These are phyloP conservation scores for Lantana camara DNA, from an alignment of 257 asterid species.

Conservation along the genomic window DNA sequence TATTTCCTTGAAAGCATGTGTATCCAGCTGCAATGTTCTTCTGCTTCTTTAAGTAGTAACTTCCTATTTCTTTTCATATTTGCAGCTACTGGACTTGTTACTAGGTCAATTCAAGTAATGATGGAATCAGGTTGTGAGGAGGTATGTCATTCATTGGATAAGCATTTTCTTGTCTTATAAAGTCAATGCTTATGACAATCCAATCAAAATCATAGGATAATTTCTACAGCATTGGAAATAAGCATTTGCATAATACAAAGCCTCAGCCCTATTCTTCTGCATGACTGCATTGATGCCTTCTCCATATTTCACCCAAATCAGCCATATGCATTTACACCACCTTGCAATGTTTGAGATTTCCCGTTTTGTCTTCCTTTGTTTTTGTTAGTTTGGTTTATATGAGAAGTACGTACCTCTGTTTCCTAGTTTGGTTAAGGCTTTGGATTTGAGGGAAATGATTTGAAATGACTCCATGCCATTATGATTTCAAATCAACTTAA, in stretches of 20 bases:
- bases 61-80: neutral
- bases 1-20: no score
- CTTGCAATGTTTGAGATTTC: neutral
- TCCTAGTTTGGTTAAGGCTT: neutral
- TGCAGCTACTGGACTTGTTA: conserved; percentile 88
- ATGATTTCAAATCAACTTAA: no score
- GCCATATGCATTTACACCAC: no score
- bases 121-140: conserved; percentile 96
- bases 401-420: neutral
- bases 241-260: no score
- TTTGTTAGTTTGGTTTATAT: neutral
- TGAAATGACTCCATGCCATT: no score
- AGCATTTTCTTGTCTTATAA: neutral
- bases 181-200: neutral
- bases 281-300: no score
- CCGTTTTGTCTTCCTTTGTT: neutral
- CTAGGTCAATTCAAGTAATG: conserved; percentile 77
- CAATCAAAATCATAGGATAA: no score
- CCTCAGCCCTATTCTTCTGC: no score
- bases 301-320: no score
- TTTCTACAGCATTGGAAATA: no score
- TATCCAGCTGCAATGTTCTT: no score
- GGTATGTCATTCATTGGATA: conserved; percentile 43
- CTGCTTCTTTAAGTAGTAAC: neutral
- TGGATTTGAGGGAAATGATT: no score